A percentile compares a stretch with the other conserved stretches of the same genome.
Conservation (phyloP, 257 asterid genomes). For the Solanum pinnatisectum region DNA sequence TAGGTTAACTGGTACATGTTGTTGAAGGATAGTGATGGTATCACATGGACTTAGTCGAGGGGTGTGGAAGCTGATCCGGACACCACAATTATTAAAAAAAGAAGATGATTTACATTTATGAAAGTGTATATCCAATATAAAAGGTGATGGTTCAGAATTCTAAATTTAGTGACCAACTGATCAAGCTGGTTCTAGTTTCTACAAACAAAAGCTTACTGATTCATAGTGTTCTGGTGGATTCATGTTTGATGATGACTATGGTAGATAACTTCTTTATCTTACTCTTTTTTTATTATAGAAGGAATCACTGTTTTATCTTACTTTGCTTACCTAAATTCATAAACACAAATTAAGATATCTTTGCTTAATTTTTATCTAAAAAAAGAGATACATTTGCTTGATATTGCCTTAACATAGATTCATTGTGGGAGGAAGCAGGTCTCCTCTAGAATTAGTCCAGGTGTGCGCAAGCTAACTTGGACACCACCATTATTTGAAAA, state of each 20-base stretch:
- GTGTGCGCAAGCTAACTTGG: background rate
- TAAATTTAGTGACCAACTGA: background rate
- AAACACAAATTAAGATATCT: background rate
- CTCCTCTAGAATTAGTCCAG: background rate
- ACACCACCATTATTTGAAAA: background rate
- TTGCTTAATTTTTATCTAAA: background rate
- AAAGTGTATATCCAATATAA: background rate
- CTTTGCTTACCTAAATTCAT: background rate
- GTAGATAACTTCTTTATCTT: background rate
- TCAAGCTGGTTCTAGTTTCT: background rate
- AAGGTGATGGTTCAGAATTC: background rate
- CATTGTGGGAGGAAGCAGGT: background rate
- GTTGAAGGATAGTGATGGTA: background rate
- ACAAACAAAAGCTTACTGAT: background rate
- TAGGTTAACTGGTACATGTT: no score
- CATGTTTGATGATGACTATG: background rate
- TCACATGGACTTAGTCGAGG: background rate
- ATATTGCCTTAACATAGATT: background rate
- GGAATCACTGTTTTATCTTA: background rate
- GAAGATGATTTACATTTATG: background rate
- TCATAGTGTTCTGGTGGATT: background rate
- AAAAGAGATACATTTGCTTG: background rate
- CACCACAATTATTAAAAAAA: background rate
- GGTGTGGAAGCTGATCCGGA: background rate
- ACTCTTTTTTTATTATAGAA: background rate